A percentile compares a stretch with the other conserved stretches of the same genome.
Conservation (phyloP, 73 alveolate genomes). For the Paramecium sonneborni region DNA sequence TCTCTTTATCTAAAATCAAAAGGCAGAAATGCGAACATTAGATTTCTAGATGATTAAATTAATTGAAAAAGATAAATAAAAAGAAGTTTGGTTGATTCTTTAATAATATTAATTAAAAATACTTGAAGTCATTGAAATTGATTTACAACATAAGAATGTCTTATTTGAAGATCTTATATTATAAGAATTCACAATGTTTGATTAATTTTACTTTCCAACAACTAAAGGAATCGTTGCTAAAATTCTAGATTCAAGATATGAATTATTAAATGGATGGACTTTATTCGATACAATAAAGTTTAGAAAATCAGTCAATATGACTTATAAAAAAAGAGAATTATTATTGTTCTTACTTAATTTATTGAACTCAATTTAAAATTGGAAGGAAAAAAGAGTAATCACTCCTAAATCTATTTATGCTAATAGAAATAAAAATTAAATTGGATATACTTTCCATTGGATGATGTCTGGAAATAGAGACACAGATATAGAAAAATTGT, state of each 20-base stretch:
- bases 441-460: not conserved
- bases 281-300: not conserved
- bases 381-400: not conserved
- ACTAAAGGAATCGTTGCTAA: not conserved
- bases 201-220: not conserved
- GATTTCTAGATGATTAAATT: not conserved
- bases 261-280: slow-evolving; percentile 48
- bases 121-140: not conserved
- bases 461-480: slow-evolving; percentile 21
- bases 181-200: not conserved
- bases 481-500: not conserved
- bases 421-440: not conserved
- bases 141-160: not conserved
- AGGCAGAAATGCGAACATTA: not conserved
- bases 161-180: not conserved
- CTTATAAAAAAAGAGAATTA: not conserved
- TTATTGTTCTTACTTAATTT: not conserved
- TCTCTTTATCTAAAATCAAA: not conserved
- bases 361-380: not conserved
- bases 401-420: not conserved
- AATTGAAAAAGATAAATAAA: not conserved
- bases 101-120: not conserved
- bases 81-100: not conserved
- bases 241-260: not conserved
- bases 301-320: not conserved